These are phyloP conservation scores for Neocatenulostroma microsporum DNA, from an alignment of 2,329 filamentous ascomycete genomes.

Conservation along the genomic window DNA sequence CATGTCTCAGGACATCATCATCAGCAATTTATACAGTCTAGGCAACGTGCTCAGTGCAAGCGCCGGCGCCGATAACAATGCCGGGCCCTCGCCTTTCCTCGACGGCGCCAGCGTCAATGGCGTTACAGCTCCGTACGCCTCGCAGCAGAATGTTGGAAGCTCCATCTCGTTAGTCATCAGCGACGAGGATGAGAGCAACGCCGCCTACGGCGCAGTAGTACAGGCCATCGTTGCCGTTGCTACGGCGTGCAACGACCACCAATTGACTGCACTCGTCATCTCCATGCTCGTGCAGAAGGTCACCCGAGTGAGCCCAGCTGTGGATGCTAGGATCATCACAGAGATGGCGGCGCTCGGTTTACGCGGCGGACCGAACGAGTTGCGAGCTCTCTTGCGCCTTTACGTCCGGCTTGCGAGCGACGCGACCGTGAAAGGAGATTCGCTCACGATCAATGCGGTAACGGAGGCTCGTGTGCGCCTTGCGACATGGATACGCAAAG, in stretches of 20 bases:
- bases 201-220: slow-evolving; percentile 82
- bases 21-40: slow-evolving; percentile 92
- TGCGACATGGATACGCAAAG: slow-evolving; percentile 58
- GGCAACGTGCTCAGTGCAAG: slow-evolving; percentile 85
- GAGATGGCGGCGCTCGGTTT: slow-evolving; percentile 73
- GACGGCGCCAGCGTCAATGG: slow-evolving; percentile 37
- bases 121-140: slow-evolving; percentile 18
- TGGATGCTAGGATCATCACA: slow-evolving; percentile 78
- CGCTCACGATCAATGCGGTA: slow-evolving; percentile 62
- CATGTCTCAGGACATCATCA: slow-evolving; percentile 84
- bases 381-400: slow-evolving; percentile 76
- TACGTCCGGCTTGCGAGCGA: slow-evolving; percentile 69
- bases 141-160: slow-evolving; percentile 48
- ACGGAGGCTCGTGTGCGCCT: slow-evolving; percentile 73
- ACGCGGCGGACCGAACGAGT: slow-evolving; percentile 69
- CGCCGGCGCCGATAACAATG: slow-evolving; percentile 45
- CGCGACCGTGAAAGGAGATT: slow-evolving; percentile 61
- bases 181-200: slow-evolving; percentile 69
- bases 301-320: slow-evolving; percentile 67
- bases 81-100: slow-evolving; percentile 36
- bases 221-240: slow-evolving; percentile 91
- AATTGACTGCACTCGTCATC: slow-evolving; percentile 86
- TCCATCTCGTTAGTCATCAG: slow-evolving; percentile 68
- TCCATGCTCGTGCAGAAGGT: slow-evolving; percentile 97
- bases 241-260: slow-evolving; percentile 70